A percentile compares a stretch with the other conserved stretches of the same genome.
Evolutionary conservation across 805 yeast species (phyloP).

Genomic region (Nakazawaea populi): DNA sequence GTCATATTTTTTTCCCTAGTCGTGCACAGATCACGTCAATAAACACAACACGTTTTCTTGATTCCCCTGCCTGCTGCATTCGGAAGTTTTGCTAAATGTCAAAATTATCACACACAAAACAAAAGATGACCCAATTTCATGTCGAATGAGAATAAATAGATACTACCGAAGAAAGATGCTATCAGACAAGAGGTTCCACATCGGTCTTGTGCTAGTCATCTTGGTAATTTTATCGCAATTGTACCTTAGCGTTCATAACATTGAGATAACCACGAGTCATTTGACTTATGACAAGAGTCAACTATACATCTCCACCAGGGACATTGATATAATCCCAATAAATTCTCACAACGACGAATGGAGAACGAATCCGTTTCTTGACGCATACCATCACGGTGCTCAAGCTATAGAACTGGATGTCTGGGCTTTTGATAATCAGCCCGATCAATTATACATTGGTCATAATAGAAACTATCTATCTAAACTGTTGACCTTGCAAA

Average conservation of each 20-base stretch:
- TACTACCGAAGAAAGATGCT: neutral
- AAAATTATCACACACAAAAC: too few relatives aligned
- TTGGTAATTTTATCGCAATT: neutral
- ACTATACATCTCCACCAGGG: conserved; percentile 17
- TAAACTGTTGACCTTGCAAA: conserved; percentile 35
- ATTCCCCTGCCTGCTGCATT: too few relatives aligned
- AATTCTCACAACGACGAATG: conserved; percentile 74
- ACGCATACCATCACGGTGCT: conserved; percentile 47
- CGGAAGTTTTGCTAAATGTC: too few relatives aligned
- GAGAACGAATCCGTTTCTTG: conserved; percentile 51
- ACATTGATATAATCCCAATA: conserved; percentile 26
- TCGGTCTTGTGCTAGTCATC: neutral
- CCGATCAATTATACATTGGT: conserved; percentile 47
- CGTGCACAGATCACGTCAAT: too few relatives aligned
- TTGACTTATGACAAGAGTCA: neutral
- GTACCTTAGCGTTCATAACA: neutral
- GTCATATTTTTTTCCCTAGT: too few relatives aligned
- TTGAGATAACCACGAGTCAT: neutral
- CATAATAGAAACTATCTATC: conserved; percentile 46
- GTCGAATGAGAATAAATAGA: too few relatives aligned
- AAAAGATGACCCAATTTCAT: neutral
- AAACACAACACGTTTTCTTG: too few relatives aligned
- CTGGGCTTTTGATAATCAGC: conserved; percentile 35
- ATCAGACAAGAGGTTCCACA: neutral
- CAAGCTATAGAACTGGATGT: conserved; percentile 64